A percentile compares a stretch with the other conserved stretches of the same genome.
These are phyloP conservation scores for Exophiala alcalophila DNA, from an alignment of 2,329 filamentous ascomycete species.

Conservation along the genomic window DNA sequence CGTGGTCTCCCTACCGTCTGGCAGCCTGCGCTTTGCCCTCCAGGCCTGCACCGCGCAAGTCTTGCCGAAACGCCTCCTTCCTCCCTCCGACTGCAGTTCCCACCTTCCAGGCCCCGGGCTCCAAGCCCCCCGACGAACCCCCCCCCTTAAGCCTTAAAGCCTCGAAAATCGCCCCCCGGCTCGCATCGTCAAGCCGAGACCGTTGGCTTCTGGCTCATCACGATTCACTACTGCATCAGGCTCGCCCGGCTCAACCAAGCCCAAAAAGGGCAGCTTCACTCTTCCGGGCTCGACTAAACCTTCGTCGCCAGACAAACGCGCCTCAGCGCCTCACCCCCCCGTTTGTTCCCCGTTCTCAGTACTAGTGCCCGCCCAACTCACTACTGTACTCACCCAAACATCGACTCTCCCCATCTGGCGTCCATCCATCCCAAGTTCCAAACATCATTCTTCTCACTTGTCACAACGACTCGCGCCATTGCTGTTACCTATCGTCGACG, in stretches of 20 bases:
- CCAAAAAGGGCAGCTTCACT: conserved; percentile 2
- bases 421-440: too few species aligned
- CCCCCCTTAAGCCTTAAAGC: background rate
- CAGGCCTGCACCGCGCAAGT: conserved; percentile 3
- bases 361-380: too few species aligned
- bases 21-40: too few species aligned
- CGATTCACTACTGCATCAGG: too few species aligned
- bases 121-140: conserved; percentile 1
- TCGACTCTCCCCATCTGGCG: conserved; percentile 4
- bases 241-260: conserved; percentile 23
- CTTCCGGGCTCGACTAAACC: too few species aligned
- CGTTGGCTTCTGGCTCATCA: too few species aligned
- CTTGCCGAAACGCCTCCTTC: conserved; percentile 1
- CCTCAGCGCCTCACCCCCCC: too few species aligned
- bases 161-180: conserved; percentile 18
- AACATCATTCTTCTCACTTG: too few species aligned
- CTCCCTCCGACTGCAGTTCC: background rate
- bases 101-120: background rate
- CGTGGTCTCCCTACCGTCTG: too few species aligned
- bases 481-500: conserved; percentile 1
- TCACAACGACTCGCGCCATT: too few species aligned
- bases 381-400: conserved; percentile 28
- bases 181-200: conserved; percentile 19
- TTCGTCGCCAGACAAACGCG: too few species aligned
- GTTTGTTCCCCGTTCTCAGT: too few species aligned